These are phyloP conservation scores for Vachellia collinsii DNA, from an alignment of 306 rosid species.

Conservation along the genomic window DNA sequence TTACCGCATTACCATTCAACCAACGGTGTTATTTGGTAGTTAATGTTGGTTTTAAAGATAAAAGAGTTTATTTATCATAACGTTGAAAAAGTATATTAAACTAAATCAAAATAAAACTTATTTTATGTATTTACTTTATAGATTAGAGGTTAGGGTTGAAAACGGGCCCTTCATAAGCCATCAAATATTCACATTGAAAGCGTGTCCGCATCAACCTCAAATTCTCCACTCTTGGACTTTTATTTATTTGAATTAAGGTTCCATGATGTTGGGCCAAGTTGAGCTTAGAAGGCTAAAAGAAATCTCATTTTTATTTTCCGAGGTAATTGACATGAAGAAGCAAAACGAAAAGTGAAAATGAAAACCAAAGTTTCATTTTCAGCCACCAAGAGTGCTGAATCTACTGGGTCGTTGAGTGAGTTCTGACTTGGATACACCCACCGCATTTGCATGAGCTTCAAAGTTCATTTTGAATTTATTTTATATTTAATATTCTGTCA, in stretches of 20 bases:
- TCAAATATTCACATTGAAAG: not conserved
- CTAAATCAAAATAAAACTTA: too few relatives aligned
- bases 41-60: too few relatives aligned
- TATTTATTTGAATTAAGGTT: not conserved
- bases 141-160: too few relatives aligned
- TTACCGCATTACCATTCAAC: too few relatives aligned
- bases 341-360: not conserved
- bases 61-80: too few relatives aligned
- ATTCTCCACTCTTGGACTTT: not conserved
- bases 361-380: not conserved
- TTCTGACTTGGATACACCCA: constrained; percentile 28
- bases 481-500: not conserved
- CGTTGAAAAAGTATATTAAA: too few relatives aligned
- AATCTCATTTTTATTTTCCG: not conserved
- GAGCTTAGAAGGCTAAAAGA: not conserved
- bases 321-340: not conserved
- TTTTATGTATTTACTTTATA: too few relatives aligned
- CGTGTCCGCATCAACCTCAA: not conserved
- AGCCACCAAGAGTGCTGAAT: not conserved
- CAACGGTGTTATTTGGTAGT: too few relatives aligned
- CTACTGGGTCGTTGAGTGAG: constrained; percentile 36
- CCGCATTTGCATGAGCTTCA: not conserved
- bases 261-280: not conserved
- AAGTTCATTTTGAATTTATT: not conserved
- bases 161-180: not conserved